These are phyloP conservation scores for Nigrograna mackinnonii DNA, from an alignment of 2,329 filamentous ascomycete genomes.

Conservation along the genomic window DNA sequence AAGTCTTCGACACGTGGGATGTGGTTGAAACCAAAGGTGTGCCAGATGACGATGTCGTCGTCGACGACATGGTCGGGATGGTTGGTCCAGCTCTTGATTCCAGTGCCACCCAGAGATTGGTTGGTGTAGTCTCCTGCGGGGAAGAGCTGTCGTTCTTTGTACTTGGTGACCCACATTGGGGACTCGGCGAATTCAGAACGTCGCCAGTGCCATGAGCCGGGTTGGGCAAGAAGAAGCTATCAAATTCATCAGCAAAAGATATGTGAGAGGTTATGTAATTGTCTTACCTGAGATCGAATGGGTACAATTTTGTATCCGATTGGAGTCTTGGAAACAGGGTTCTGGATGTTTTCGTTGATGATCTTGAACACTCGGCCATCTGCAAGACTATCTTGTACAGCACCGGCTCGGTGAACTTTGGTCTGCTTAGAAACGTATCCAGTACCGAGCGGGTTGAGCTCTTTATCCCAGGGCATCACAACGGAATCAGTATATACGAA, in stretches of 20 bases:
- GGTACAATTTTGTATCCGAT: constrained; percentile 56
- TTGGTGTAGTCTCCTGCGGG: constrained; percentile 26
- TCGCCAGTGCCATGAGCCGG: constrained; percentile 19
- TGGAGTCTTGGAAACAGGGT: constrained; percentile 53
- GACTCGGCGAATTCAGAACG: constrained; percentile 27
- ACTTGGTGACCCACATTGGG: constrained; percentile 29
- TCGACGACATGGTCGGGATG: constrained; percentile 13
- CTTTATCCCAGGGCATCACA: constrained; percentile 8
- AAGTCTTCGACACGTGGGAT: constrained; percentile 1
- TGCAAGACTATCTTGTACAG: constrained; percentile 18
- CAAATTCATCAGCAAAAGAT: too few species aligned
- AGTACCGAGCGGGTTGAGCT: constrained; percentile 20
- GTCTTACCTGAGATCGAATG: constrained; percentile 23
- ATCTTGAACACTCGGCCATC: constrained; percentile 50
- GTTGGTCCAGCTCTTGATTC: constrained; percentile 19
- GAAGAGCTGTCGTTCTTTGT: constrained; percentile 28
- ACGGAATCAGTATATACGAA: constrained; percentile 30
- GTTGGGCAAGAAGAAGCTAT: constrained; percentile 27
- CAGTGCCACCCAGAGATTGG: constrained; percentile 27
- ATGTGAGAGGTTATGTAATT: too few species aligned
- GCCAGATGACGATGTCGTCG: constrained; percentile 31
- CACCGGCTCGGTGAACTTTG: constrained; percentile 14
- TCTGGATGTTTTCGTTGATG: constrained; percentile 51
- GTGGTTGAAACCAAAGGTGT: constrained; percentile 1
- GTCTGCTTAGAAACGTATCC: constrained; percentile 18